Evolutionary conservation across 208 protist species (phyloP).

Genomic region (Leishmania martiniquensis): DNA sequence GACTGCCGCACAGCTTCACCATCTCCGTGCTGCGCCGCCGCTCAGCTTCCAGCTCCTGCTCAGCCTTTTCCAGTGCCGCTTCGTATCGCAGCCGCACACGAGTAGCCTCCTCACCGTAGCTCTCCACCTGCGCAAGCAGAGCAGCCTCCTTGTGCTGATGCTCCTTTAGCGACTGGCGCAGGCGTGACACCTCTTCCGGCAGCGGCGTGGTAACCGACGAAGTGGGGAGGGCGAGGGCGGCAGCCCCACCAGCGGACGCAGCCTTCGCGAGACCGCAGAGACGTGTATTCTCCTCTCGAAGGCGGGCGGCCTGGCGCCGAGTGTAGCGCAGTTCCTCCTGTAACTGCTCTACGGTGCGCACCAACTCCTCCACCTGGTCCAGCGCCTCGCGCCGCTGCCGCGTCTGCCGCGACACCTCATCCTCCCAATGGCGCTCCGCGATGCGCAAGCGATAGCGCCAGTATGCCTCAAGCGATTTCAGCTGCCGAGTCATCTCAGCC

Average conservation of each 20-base stretch:
- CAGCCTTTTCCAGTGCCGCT: conserved; percentile 28
- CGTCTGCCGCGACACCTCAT: conserved; percentile 33
- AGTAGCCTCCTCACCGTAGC: conserved; percentile 44
- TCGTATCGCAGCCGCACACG: conserved; percentile 35
- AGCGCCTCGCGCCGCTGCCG: conserved; percentile 39
- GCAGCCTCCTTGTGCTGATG: conserved; percentile 38
- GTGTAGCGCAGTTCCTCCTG: conserved; percentile 45
- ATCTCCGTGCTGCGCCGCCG: conserved; percentile 49
- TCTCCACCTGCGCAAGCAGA: conserved; percentile 60
- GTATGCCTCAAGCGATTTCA: conserved; percentile 54
- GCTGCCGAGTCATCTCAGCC: conserved; percentile 42
- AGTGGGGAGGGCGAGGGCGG: background rate
- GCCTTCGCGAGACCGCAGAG: conserved; percentile 8
- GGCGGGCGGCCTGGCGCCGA: conserved; percentile 34
- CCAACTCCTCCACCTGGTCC: conserved; percentile 48
- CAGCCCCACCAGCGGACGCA: background rate
- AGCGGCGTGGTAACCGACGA: background rate
- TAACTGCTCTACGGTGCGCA: conserved; percentile 42
- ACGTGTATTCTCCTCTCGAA: conserved; percentile 34
- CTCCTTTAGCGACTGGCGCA: conserved; percentile 19
- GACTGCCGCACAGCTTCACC: conserved; percentile 63
- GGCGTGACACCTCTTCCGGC: conserved; percentile 13
- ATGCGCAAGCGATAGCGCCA: conserved; percentile 52
- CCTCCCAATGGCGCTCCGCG: conserved; percentile 47
- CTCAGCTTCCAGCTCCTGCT: conserved; percentile 53